Evolutionary conservation across 163 green algal genomes (phyloP).

Genomic region (Volvox carteri): DNA sequence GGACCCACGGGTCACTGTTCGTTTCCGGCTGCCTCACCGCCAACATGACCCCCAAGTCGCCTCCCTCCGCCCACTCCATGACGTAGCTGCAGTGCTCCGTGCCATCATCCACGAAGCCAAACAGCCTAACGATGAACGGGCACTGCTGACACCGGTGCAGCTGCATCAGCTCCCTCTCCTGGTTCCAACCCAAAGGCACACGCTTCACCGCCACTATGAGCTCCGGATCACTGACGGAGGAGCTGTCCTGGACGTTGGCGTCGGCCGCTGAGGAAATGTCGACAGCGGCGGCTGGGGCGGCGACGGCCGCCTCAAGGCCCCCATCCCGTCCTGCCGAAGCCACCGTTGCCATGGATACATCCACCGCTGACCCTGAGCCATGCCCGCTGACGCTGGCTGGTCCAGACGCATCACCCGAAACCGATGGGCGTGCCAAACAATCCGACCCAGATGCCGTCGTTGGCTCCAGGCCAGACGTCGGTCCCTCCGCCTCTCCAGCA

Average conservation of each 20-base stretch:
- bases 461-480: too few species aligned
- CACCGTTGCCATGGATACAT: too few species aligned
- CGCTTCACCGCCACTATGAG: slow-evolving; percentile 55
- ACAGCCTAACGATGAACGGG: slow-evolving; percentile 59
- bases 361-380: too few species aligned
- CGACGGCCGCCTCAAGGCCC: too few species aligned
- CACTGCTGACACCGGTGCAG: slow-evolving; percentile 54
- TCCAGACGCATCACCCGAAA: too few species aligned
- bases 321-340: too few species aligned
- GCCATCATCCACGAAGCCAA: slow-evolving; percentile 57
- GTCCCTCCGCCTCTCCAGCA: too few species aligned
- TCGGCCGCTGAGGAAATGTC: not conserved
- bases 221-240: slow-evolving; percentile 19
- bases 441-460: too few species aligned
- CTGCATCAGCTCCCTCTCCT: slow-evolving; percentile 59
- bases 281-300: not conserved
- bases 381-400: too few species aligned
- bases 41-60: slow-evolving; percentile 49
- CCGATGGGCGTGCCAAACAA: too few species aligned
- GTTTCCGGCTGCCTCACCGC: slow-evolving; percentile 17
- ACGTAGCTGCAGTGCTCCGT: slow-evolving; percentile 45
- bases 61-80: slow-evolving; percentile 57
- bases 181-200: slow-evolving; percentile 52
- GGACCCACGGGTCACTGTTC: too few species aligned
- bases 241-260: not conserved